These are phyloP conservation scores for Camptophora hylomeconis DNA, from an alignment of 2,329 filamentous ascomycete genomes.

Conservation along the genomic window DNA sequence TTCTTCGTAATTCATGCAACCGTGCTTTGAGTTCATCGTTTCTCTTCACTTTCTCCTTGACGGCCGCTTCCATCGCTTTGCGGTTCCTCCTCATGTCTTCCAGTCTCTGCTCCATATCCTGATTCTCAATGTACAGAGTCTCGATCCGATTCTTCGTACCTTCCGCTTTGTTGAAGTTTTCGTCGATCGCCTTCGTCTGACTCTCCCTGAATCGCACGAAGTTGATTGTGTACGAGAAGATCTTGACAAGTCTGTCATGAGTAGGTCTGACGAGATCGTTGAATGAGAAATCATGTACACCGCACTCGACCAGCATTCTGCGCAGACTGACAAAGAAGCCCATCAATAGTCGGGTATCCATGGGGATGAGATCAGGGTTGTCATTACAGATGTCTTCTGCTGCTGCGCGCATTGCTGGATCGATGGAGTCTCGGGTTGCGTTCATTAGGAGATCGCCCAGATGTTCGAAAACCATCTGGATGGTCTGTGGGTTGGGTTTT, in stretches of 20 bases:
- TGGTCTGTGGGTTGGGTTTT: constrained; percentile 86
- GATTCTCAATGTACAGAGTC: constrained; percentile 69
- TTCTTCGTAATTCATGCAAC: constrained; percentile 65
- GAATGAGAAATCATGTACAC: constrained; percentile 87
- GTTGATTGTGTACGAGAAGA: constrained; percentile 97
- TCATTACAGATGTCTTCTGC: constrained; percentile 73
- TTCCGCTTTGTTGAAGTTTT: constrained; percentile 86
- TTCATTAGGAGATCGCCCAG: constrained; percentile 91
- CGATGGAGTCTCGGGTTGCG: constrained; percentile 80
- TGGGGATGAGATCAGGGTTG: constrained; percentile 67
- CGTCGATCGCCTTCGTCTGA: constrained; percentile 77
- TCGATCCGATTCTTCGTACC: constrained; percentile 79
- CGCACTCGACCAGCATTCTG: constrained; percentile 68
- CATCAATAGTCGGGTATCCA: constrained; percentile 87
- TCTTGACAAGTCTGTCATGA: constrained; percentile 78
- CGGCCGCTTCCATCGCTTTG: constrained; percentile 65
- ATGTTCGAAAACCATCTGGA: constrained; percentile 97
- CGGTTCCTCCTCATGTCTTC: constrained; percentile 71
- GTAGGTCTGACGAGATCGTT: constrained; percentile 84
- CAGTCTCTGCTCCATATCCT: constrained; percentile 68
- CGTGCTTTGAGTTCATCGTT: constrained; percentile 79
- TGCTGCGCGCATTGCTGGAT: constrained; percentile 87
- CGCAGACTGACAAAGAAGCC: constrained; percentile 82
- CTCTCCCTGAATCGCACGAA: constrained; percentile 95
- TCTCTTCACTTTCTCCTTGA: constrained; percentile 70